Percentiles rank a stretch among this genome's conserved stretches.
These are phyloP conservation scores for Lotus japonicus DNA, from an alignment of 306 rosid genomes.

Conservation along the genomic window DNA sequence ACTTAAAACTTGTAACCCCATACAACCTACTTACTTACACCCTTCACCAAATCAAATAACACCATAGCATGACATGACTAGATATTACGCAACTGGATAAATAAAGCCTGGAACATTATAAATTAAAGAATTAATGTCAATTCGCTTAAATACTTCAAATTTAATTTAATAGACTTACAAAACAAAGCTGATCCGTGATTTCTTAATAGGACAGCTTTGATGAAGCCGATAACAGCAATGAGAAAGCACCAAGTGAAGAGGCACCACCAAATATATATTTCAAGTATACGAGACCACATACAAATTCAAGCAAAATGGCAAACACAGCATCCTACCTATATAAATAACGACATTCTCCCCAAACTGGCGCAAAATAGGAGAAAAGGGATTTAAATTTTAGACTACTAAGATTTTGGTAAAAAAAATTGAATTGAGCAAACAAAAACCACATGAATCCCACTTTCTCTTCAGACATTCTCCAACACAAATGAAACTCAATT, in stretches of 20 bases:
- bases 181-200: too few species aligned
- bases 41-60: too few species aligned
- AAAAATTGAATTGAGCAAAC: conserved; percentile 27
- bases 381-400: conserved; percentile 20
- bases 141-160: too few species aligned
- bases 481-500: conserved; percentile 15
- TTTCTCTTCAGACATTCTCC: conserved; percentile 21
- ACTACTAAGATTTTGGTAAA: conserved; percentile 9
- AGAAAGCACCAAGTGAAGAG: not conserved
- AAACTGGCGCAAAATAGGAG: conserved; percentile 15
- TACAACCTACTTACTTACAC: too few species aligned
- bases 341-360: conserved; percentile 37
- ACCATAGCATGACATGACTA: too few species aligned
- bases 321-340: conserved; percentile 38
- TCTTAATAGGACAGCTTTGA: too few species aligned
- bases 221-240: not conserved
- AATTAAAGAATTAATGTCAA: too few species aligned
- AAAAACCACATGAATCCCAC: conserved; percentile 40
- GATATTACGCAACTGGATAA: too few species aligned
- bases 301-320: conserved; percentile 23
- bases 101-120: too few species aligned
- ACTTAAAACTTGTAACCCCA: too few species aligned
- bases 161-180: too few species aligned
- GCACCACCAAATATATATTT: conserved; percentile 4
- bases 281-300: conserved; percentile 5